Evolutionary conservation across 345 rosid species (phyloP), one percentile per base, ranked within the genome.

Genomic region (Lagerstroemia speciosa): DNA sequence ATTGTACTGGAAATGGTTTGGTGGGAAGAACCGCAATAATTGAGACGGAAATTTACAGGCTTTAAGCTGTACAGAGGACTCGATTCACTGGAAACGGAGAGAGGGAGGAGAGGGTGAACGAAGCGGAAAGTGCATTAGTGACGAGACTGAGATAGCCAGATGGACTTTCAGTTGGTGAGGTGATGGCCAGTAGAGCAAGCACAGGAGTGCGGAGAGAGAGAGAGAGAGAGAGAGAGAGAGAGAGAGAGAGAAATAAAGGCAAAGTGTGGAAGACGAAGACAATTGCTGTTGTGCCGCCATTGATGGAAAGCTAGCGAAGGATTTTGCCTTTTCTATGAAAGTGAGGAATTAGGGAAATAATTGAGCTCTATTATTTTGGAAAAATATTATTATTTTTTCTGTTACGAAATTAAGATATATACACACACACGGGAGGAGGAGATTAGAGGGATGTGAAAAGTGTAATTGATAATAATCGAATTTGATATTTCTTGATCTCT

Each of bases 161-260:
- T 61, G 43, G 60, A 66, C 65, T 69, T 40, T 34, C 66, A 46
- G 9, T 3, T 46, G 72, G 37, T 43, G 31, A 64, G 66, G 37
- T 60, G 52, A 57, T 57, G 71, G 71, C 65, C 45, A 69, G 65
- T 69, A 24, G 45, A 57, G 31, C 48, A 50, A 50, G n/a, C 16
- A 26, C 14, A 0, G 26, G 30, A 24, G 8, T 55, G 61, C 8
- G n/a, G 24, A 8, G 30, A 8, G 19, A 68, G 45, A 11, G 63
- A 45, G 27, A 69, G 29, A 34, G 0, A 57, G 10, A 15, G 50
- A 19, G 58, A 45, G 5, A n/a, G 48, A 52, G n/a, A 53, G 62
- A 14, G 36, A 2, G 6, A 20, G 10, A 30, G n/a, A 67, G 67
- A 64, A 8, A 17, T 14, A 17, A 46, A 34, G 27, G 37, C 6